Conservation (phyloP, 139 green algal genomes). For the Gonium pectorale region DNA sequence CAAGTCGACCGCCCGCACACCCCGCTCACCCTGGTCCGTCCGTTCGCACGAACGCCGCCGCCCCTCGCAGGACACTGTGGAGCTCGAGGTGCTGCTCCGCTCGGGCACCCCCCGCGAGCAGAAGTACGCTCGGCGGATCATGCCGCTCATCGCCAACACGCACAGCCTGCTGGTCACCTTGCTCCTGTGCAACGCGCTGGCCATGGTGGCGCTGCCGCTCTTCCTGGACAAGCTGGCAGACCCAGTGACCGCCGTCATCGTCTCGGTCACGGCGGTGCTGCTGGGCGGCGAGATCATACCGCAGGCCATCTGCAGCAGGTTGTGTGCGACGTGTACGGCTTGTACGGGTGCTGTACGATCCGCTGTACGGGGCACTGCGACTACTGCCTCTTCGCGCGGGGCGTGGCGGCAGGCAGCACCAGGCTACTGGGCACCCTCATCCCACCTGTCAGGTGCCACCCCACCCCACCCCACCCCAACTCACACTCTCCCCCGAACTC, state of each 20-base stretch:
- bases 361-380: too few relatives aligned
- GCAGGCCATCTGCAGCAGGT: slow-evolving; percentile 85
- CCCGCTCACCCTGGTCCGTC: too few relatives aligned
- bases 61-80: slow-evolving; percentile 16
- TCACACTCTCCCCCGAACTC: not conserved
- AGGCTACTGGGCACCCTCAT: too few relatives aligned
- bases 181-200: slow-evolving; percentile 76
- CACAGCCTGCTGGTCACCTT: slow-evolving; percentile 78
- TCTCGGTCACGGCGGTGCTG: slow-evolving; percentile 68
- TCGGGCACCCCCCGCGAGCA: slow-evolving; percentile 56
- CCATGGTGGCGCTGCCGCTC: slow-evolving; percentile 36
- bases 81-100: slow-evolving; percentile 57
- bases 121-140: slow-evolving; percentile 49
- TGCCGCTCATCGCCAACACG: slow-evolving; percentile 60
- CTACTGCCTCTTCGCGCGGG: too few relatives aligned
- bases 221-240: slow-evolving; percentile 65
- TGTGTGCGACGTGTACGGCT: too few relatives aligned
- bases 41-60: too few relatives aligned
- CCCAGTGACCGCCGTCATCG: slow-evolving; percentile 74
- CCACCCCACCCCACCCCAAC: not conserved
- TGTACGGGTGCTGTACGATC: too few relatives aligned
- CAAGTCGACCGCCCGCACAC: too few relatives aligned
- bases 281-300: slow-evolving; percentile 93
- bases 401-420: too few relatives aligned
- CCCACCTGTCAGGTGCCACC: too few relatives aligned